phyloP scores from a whole-genome alignment of 352 stramenopile genomes.

The Peronospora belbahrii region DNA sequence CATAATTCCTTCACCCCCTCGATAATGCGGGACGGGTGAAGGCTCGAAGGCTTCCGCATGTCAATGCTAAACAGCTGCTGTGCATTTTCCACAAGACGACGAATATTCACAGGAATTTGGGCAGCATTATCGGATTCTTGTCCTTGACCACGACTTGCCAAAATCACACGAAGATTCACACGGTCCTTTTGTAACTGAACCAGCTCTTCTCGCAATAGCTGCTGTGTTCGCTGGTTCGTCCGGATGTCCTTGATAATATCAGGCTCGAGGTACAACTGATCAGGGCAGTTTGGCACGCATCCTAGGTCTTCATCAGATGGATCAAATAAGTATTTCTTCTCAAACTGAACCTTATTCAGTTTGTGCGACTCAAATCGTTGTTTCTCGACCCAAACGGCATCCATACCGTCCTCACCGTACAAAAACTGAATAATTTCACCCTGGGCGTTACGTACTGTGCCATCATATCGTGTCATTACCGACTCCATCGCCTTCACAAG shows the following conservation, averaged over 20 bases:
- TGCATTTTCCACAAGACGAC: conserved; percentile 94
- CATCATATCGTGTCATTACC: conserved; percentile 98
- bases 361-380: conserved; percentile 89
- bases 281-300: conserved; percentile 74
- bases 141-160: conserved; percentile 91
- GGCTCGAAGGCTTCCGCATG: conserved; percentile 86
- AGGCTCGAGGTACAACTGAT: conserved; percentile 79
- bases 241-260: conserved; percentile 89
- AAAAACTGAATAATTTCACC: conserved; percentile 85
- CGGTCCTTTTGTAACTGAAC: conserved; percentile 93
- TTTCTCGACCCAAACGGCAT: conserved; percentile 99
- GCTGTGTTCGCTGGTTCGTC: conserved; percentile 90
- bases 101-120: conserved; percentile 90
- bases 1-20: conserved; percentile 90
- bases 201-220: conserved; percentile 91
- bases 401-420: conserved; percentile 98
- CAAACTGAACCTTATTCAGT: conserved; percentile 91
- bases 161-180: conserved; percentile 89
- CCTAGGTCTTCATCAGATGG: conserved; percentile 90
- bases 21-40: conserved; percentile 88
- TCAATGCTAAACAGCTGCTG: conserved; percentile 92
- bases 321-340: conserved; percentile 90
- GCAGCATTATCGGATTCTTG: conserved; percentile 88
- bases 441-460: conserved; percentile 94
- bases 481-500: conserved; percentile 99